phyloP scores from a whole-genome alignment of 768 basidiomycete genomes.

The Leccinum olivaceopallidum region DNA sequence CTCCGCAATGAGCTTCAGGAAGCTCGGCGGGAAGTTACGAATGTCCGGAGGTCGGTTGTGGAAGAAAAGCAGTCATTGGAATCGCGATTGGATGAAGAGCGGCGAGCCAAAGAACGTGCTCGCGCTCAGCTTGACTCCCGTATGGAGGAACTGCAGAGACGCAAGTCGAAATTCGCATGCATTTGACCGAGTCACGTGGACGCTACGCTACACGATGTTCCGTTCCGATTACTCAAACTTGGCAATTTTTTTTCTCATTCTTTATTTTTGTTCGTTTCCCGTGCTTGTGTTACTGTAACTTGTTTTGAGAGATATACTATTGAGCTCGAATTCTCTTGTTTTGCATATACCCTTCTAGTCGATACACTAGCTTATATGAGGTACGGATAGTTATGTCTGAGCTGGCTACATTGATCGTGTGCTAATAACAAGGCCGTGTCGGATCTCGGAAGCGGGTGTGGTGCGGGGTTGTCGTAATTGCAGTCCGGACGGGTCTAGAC shows the following conservation, averaged over 20 bases:
- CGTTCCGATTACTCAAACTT: slow-evolving; percentile 3
- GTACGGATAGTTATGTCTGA: slow-evolving; percentile 27
- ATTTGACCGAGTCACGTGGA: slow-evolving; percentile 46
- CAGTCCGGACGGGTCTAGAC: slow-evolving; percentile 6
- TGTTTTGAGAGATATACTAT: slow-evolving; percentile 26
- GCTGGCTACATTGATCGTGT: slow-evolving; percentile 16
- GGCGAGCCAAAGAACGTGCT: slow-evolving; percentile 84
- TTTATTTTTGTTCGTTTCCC: slow-evolving; percentile 8
- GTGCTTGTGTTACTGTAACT: slow-evolving; percentile 33
- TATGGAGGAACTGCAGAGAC: slow-evolving; percentile 80
- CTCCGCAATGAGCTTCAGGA: slow-evolving; percentile 75
- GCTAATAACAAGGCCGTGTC: slow-evolving; percentile 24
- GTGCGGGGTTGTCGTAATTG: slow-evolving; percentile 10
- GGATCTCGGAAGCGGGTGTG: slow-evolving; percentile 15
- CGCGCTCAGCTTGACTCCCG: slow-evolving; percentile 85
- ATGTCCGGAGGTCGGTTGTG: slow-evolving; percentile 74
- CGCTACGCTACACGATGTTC: slow-evolving; percentile 6
- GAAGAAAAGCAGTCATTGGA: slow-evolving; percentile 90
- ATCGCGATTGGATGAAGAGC: slow-evolving; percentile 81
- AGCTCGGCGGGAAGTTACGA: slow-evolving; percentile 76
- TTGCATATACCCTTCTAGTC: slow-evolving; percentile 32
- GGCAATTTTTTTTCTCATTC: slow-evolving; percentile 5
- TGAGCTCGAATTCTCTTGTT: slow-evolving; percentile 25
- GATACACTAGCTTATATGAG: slow-evolving; percentile 33
- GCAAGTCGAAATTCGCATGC: slow-evolving; percentile 92